Conservation (phyloP, 2,329 filamentous ascomycete species). For the Alternaria infectoria region DNA sequence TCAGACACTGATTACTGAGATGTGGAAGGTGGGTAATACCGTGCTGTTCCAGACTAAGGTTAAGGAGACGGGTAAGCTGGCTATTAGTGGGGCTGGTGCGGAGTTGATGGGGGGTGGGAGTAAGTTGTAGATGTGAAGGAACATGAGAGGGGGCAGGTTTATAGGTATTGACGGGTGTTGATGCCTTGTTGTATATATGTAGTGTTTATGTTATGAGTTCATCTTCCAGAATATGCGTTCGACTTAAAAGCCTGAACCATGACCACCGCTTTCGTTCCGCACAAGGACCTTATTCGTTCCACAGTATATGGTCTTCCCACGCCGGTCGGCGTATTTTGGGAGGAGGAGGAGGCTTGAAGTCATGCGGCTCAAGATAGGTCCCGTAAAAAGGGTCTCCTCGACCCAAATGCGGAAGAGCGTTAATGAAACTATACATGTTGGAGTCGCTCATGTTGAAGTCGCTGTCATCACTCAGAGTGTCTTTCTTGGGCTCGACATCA, state of each 20-base stretch:
- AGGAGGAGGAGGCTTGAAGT: background rate
- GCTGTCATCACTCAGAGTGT: fast-evolving
- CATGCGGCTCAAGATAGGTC: background rate
- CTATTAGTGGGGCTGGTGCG: constrained; percentile 79
- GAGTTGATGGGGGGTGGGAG: constrained; percentile 67
- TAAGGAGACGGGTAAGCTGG: constrained; percentile 90
- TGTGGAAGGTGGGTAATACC: constrained; percentile 86
- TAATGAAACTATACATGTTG: background rate
- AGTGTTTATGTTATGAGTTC: constrained; percentile 1
- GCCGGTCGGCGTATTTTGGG: background rate
- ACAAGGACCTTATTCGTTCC: background rate
- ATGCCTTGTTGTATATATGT: constrained; percentile 5
- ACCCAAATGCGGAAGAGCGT: background rate
- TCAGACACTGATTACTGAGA: constrained; percentile 87
- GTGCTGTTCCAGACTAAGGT: constrained; percentile 87
- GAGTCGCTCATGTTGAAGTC: background rate
- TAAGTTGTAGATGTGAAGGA: constrained; percentile 39
- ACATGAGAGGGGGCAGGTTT: background rate
- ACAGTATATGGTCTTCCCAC: background rate
- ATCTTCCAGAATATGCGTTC: background rate
- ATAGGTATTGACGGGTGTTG: background rate
- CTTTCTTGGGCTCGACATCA: background rate
- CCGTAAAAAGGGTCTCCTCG: background rate
- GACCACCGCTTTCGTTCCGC: background rate
- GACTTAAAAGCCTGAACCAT: background rate